Conservation (phyloP, 2,329 filamentous ascomycete species). For the Fusarium sp. region DNA sequence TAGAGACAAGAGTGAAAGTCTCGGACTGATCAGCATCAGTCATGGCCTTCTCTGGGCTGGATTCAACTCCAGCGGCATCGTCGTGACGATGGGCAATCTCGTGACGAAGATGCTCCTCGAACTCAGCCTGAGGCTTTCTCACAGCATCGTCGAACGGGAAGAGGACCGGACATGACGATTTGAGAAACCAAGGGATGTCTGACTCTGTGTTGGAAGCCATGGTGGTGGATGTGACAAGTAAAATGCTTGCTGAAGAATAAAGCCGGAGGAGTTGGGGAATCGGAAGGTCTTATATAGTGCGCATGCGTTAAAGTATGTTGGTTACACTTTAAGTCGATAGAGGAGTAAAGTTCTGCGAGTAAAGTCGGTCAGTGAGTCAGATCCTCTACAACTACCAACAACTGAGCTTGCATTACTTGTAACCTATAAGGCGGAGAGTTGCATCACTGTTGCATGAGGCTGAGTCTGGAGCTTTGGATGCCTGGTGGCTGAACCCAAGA, state of each 20-base stretch:
- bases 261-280: background rate
- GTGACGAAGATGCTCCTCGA: constrained; percentile 48
- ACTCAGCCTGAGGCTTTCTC: constrained; percentile 48
- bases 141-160: constrained; percentile 54
- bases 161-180: constrained; percentile 53
- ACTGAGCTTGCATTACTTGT: background rate
- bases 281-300: constrained; percentile 18
- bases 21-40: constrained; percentile 37
- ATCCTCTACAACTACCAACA: background rate
- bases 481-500: constrained; percentile 28
- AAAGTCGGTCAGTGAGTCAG: constrained; percentile 38
- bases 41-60: constrained; percentile 19
- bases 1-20: constrained; percentile 46
- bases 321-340: background rate
- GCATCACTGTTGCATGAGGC: constrained; percentile 20
- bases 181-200: constrained; percentile 54
- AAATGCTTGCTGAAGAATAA: background rate
- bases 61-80: background rate
- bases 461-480: constrained; percentile 30
- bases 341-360: background rate
- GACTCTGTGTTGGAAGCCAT: constrained; percentile 40
- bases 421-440: background rate
- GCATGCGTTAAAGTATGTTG: background rate
- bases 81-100: constrained; percentile 41
- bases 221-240: constrained; percentile 2